Base-by-base conservation (phyloP, 805 yeast genomes). In the Candida sphagnicola region DNA sequence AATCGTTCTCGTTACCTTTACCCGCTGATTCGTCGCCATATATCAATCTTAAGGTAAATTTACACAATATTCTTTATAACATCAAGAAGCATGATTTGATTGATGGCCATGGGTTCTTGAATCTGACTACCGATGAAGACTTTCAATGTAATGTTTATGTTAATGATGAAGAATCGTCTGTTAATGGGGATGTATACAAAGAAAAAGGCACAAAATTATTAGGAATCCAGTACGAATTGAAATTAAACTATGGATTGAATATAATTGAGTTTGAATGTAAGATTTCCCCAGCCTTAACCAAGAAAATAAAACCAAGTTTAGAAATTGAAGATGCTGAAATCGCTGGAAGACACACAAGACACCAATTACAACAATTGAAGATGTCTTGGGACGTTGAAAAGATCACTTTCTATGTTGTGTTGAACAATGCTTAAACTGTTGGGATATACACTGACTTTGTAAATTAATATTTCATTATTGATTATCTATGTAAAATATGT, bases 321-420 rank as follows among this genome's bases (percentile, higher is more conserved):
- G 23, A 28, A 3, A 34, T 37, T 18, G 49, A 45, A 6, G 53
- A 45, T 19, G 59, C 56, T 31, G 64, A 59, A 32, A 43, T 49
- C 3, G 65, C 59, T 5, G 72, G 72, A 2, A 59, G 74, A 42
- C 72, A 68, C 42, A 68, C 74, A 3, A 57, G 74, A 45, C 72
- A 68, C 45, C 74, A 68, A 44, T 53, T 65, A 28, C 74, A 68
- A 47, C 73, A 67, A 48, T 40, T 64, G 51, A 67, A 67, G 42
- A 62, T 65, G 62, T 53, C 65, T 8, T 68, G 74, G 74, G 73
- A 68, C 36, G 72, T 68, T 19, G 74, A 68, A 46, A 63, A 55
- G 42, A 50, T 65, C 41, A 61, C 56, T 3, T 59, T 66, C 35
- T 59, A 45, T 31, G 53, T 68, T 37, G 54, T 62, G 13, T 62